These are phyloP conservation scores for Saksenaea vasiformis DNA, from an alignment of 371 early-diverging fungal species.

Conservation along the genomic window DNA sequence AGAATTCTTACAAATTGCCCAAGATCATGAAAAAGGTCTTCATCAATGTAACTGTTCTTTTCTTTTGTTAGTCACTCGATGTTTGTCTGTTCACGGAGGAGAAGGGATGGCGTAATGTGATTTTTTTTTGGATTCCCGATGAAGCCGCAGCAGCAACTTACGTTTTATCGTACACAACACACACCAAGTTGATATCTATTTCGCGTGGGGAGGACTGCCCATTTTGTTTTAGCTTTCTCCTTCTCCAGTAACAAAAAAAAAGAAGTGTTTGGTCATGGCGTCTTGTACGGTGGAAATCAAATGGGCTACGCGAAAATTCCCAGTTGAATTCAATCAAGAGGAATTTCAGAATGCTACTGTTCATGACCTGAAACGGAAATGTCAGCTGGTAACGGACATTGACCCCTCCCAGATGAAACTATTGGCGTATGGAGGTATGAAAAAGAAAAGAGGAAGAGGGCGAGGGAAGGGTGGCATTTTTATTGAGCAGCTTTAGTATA, in stretches of 20 bases:
- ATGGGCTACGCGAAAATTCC: constrained; percentile 32
- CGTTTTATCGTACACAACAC: too few species aligned
- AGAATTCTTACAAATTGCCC: too few species aligned
- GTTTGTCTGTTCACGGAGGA: too few species aligned
- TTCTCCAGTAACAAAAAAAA: too few species aligned
- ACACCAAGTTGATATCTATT: too few species aligned
- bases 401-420: constrained; percentile 23
- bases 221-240: background rate
- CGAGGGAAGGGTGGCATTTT: background rate
- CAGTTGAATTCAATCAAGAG: constrained; percentile 24
- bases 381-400: constrained; percentile 31
- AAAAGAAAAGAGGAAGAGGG: background rate
- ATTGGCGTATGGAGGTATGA: constrained; percentile 43
- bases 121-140: too few species aligned
- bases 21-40: too few species aligned
- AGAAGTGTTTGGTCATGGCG: constrained; percentile 1
- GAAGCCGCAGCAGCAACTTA: too few species aligned
- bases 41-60: too few species aligned
- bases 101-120: too few species aligned
- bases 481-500: constrained; percentile 1
- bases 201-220: background rate
- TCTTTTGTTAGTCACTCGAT: too few species aligned
- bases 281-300: constrained; percentile 19
- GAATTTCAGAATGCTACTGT: constrained; percentile 29
- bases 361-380: constrained; percentile 27